phyloP scores from a whole-genome alignment of 2,329 filamentous ascomycete species.

The Penicillium sp. region DNA sequence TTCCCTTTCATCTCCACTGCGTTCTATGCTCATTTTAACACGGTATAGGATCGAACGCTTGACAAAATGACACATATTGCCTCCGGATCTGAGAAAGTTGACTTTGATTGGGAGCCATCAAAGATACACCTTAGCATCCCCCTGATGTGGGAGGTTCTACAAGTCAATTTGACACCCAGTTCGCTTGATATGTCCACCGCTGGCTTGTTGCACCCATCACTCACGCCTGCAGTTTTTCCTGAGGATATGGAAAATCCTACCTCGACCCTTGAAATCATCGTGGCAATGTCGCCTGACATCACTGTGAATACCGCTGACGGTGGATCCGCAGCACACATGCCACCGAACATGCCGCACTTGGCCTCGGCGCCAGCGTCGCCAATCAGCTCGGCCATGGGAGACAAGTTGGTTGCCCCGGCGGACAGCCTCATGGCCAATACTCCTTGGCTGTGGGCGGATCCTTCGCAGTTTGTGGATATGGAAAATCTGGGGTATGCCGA shows the following conservation, averaged over 20 bases:
- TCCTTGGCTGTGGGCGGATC: conserved; percentile 41
- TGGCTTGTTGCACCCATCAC: conserved; percentile 50
- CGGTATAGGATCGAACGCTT: conserved; percentile 50
- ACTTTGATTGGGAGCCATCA: conserved; percentile 59
- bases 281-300: conserved; percentile 57
- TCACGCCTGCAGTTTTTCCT: conserved; percentile 37
- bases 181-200: conserved; percentile 41
- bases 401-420: conserved; percentile 36
- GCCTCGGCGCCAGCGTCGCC: conserved; percentile 16
- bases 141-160: conserved; percentile 59
- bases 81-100: conserved; percentile 53
- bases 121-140: conserved; percentile 58
- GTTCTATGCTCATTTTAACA: conserved; percentile 11
- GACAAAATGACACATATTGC: conserved; percentile 57
- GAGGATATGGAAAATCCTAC: conserved; percentile 41
- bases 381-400: conserved; percentile 14
- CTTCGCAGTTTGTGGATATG: conserved; percentile 36
- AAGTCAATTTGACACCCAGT: conserved; percentile 51
- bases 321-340: conserved; percentile 54
- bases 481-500: conserved; percentile 35
- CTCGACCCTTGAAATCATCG: conserved; percentile 53
- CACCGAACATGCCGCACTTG: conserved; percentile 24
- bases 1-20: neutral
- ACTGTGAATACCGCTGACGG: conserved; percentile 58
- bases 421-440: conserved; percentile 42